Evolutionary conservation across 768 basidiomycete species (phyloP), one percentile per base, ranked within the genome.

Genomic region (Clathrus columnatus): DNA sequence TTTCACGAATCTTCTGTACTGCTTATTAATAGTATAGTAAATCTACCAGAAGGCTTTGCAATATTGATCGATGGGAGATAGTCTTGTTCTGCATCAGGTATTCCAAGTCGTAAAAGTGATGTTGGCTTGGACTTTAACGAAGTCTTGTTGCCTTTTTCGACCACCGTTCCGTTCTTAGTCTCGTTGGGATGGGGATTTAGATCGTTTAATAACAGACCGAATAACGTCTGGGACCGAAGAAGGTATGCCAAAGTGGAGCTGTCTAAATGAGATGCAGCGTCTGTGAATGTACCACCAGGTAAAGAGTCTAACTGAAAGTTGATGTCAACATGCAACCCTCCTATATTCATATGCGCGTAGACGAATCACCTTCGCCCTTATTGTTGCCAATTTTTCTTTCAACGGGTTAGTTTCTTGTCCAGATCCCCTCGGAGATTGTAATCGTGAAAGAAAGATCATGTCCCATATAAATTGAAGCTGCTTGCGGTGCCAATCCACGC

Each of bases 1-100:
- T 10, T 28, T 32, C 42, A 55, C 29, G 45, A 26, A 29, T 24
- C 18, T 55, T 28, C 26, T 42, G 60, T 51, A 44, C 56, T 58
- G n/a, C 79, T 83, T 56, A 87, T 74, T 55, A 89, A 73, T 46
- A 91, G 69, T 63, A 90, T 71, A 16, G 86, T 86, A 68, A 91
- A 88, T 56, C 89, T 75, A 43, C 85, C 75, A 41, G 82, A 81
- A 17, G 87, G 80, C 60, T 85, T 87, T 20, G 82, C 84, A 28
- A 86, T 66, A 36, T 84, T 79, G 43, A 88, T 64, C 26, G 81
- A 78, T 32, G 82, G 69, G 50, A 81, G 76, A 62, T 81, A 80
- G 23, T 76, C 72, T 57, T 79, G 73, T 48, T 83, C 81, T 36
- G 70, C 61, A 16, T 68, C 61, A 55, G 85, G 82, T 24, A 72